Percentiles rank a stretch among this genome's conserved stretches.
phyloP scores from a whole-genome alignment of 495 filamentous ascomycete genomes.

The Daldinia childiae region DNA sequence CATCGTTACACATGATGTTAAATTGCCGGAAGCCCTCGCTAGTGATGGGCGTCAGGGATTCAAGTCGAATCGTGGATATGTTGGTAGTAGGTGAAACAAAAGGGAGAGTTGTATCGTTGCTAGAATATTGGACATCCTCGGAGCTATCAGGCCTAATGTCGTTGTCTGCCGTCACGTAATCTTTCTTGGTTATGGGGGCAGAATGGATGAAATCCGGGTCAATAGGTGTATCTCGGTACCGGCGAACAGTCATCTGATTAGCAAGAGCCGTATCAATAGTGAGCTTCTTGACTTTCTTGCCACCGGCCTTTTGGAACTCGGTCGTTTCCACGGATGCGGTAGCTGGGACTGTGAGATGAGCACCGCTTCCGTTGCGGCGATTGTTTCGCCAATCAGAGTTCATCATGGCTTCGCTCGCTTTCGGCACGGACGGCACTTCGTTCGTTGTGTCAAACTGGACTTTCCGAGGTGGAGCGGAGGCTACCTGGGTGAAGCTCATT shows the following conservation, averaged over 20 bases:
- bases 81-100: background rate
- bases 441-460: background rate
- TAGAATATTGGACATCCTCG: background rate
- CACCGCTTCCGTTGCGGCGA: background rate
- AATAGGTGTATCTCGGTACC: slow-evolving; percentile 18
- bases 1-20: background rate
- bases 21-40: background rate
- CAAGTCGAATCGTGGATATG: background rate
- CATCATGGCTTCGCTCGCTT: slow-evolving; percentile 21
- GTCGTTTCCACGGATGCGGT: slow-evolving; percentile 17
- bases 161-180: background rate
- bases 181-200: slow-evolving; percentile 29
- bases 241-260: background rate
- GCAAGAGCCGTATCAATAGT: background rate
- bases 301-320: slow-evolving; percentile 8
- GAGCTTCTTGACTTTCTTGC: background rate
- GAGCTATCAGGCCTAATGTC: background rate
- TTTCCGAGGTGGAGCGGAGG: slow-evolving; percentile 11
- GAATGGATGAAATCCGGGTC: slow-evolving; percentile 35
- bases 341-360: background rate
- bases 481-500: background rate
- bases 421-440: background rate
- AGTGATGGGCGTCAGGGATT: slow-evolving; percentile 6
- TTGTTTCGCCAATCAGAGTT: slow-evolving; percentile 31
- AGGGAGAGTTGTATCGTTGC: background rate